These are phyloP conservation scores for Filosporella fistucella DNA, from an alignment of 495 filamentous ascomycete genomes.

Conservation along the genomic window DNA sequence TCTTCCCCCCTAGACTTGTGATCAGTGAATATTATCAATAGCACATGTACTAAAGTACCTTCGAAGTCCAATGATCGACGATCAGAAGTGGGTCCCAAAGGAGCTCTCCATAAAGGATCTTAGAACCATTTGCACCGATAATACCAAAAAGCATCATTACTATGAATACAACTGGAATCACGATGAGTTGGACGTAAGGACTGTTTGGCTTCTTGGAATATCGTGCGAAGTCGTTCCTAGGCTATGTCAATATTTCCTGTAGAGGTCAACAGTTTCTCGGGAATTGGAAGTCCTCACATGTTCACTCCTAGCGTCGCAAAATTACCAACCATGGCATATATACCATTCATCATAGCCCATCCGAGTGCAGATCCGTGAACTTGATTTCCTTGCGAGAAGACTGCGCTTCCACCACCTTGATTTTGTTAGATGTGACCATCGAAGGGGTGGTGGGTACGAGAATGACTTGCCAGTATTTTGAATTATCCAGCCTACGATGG, in stretches of 20 bases:
- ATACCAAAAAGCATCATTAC: constrained; percentile 27
- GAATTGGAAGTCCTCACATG: not conserved
- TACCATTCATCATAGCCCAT: constrained; percentile 1
- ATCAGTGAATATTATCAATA: no score
- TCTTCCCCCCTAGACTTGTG: constrained; percentile 18
- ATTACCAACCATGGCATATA: constrained; percentile 1
- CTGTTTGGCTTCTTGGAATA: constrained; percentile 26
- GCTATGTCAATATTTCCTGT: not conserved
- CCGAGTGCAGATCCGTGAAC: not conserved
- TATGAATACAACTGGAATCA: constrained; percentile 29
- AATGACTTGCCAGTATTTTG: not conserved
- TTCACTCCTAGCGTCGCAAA: not conserved
- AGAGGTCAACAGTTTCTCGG: not conserved
- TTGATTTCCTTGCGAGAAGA: not conserved
- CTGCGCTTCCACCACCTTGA: not conserved
- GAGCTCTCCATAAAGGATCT: constrained; percentile 23
- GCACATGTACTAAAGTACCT: not conserved
- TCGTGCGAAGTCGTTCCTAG: constrained; percentile 12
- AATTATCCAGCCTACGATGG: constrained; percentile 45
- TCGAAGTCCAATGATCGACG: constrained; percentile 20
- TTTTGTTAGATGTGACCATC: not conserved
- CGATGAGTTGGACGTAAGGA: constrained; percentile 26
- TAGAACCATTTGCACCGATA: constrained; percentile 24
- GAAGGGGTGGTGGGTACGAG: not conserved
- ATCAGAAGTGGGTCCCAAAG: constrained; percentile 30